Evolutionary conservation across 208 protist genomes (phyloP).

Genomic region (Tritrichomonas foetus): DNA sequence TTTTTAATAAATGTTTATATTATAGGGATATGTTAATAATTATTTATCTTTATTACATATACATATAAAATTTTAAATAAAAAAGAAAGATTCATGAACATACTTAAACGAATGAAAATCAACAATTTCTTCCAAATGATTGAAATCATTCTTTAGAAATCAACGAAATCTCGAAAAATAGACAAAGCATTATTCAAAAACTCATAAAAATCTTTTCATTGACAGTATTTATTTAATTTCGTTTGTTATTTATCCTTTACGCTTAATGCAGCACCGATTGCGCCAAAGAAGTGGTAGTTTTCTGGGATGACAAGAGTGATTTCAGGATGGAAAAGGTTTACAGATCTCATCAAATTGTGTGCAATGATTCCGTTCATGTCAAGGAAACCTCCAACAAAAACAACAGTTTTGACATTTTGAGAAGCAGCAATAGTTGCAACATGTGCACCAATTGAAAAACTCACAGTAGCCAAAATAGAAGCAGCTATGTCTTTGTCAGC

Average conservation of each 20-base stretch:
- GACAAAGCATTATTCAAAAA: too few species aligned
- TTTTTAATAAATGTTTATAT: too few species aligned
- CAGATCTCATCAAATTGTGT: neutral
- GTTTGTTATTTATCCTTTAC: neutral
- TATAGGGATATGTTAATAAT: too few species aligned
- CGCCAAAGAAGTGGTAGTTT: neutral
- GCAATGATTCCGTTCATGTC: neutral
- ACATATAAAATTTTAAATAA: too few species aligned
- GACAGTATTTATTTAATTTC: too few species aligned
- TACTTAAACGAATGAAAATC: too few species aligned
- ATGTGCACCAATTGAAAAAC: neutral
- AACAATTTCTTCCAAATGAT: too few species aligned
- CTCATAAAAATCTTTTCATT: too few species aligned
- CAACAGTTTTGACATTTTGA: neutral
- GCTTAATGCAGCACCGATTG: neutral
- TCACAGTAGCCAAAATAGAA: neutral
- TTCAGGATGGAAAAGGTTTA: neutral
- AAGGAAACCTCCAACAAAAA: neutral
- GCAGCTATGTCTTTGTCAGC: neutral
- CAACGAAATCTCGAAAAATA: too few species aligned
- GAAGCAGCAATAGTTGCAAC: neutral
- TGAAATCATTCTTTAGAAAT: too few species aligned
- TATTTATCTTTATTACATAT: too few species aligned
- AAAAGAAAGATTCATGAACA: too few species aligned
- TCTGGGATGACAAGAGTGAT: neutral